Base-by-base conservation (phyloP, 139 green algal species). In the Coelastrella sp. region DNA sequence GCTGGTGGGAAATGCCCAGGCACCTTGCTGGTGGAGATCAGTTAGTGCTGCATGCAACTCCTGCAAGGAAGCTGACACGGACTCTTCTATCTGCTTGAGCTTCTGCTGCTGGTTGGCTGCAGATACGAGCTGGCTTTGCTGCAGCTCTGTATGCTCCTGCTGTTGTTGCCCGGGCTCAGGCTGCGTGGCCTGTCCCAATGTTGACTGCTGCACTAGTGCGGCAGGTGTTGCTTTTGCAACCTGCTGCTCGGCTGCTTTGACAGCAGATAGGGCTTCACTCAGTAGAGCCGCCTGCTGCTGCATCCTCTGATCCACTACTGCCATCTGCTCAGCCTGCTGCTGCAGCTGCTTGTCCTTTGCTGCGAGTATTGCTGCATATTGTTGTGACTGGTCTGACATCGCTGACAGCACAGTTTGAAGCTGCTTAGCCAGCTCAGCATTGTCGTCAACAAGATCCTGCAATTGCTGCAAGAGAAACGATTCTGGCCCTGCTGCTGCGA, bases 1-100 rank as follows among this genome's bases (percentile, higher is more conserved):
- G 8, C 64, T 79, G 32, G 82, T 87, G 7, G 82, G 32, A 71
- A 87, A 87, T 47, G 82, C 82, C 82, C 82, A 87, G 8, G 82
- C 64, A 64, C 32, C 82, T 8, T 78, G 64, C 4, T 54, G 60
- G n/a, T 58, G 64, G 22, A 87, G 11, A 32, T 74, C 19, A 7
- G 20, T n/a, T 60, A 47, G 57, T 3, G 59, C 20, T 14, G 13
- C 32, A 22, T 86, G 80, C 59, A 86, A 59, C n/a, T 86, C 59
- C 60, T 86, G 80, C 60, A 86, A 19, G 17, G 80, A 58, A 59
- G 4, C n/a, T 32, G 80, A 74, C 58, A 86, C 14, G 22, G 59
- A n/a, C 58, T 16, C 54, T 19, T 86, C 59, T n/a, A 86, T 22
- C 59, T 7, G 59, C 20, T 76, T 20, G 10, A 19, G 80, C 80